These are phyloP conservation scores for Ricinus communis DNA, from an alignment of 345 rosid species.

Conservation along the genomic window DNA sequence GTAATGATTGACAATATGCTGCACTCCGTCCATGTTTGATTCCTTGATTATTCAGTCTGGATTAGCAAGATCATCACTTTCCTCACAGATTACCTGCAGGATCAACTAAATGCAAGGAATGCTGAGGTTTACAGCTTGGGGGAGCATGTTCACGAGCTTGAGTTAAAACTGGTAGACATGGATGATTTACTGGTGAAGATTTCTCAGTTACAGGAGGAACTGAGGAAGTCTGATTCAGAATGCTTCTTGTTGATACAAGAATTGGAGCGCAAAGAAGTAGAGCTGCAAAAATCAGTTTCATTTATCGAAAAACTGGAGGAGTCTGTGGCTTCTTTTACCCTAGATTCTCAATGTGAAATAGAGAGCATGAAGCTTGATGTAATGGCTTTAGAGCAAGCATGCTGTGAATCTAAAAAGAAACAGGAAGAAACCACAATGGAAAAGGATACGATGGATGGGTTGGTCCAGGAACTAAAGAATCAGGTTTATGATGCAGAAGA, in stretches of 20 bases:
- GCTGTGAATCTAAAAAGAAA: conserved; percentile 48
- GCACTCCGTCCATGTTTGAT: not conserved
- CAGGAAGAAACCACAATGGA: conserved; percentile 54
- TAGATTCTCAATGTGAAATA: conserved; percentile 78
- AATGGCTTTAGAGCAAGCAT: conserved; percentile 55
- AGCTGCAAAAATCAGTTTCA: conserved; percentile 47
- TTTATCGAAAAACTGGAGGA: conserved; percentile 70
- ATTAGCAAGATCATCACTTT: conserved; percentile 16
- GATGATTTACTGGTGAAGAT: conserved; percentile 43
- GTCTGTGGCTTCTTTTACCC: conserved; percentile 50
- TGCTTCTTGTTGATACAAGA: conserved; percentile 46
- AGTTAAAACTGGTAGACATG: conserved; percentile 57
- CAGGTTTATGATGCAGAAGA: conserved; percentile 44
- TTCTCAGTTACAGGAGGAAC: conserved; percentile 45
- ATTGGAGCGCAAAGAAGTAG: conserved; percentile 59
- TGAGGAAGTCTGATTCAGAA: conserved; percentile 54
- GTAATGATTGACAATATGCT: not conserved
- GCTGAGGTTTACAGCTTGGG: conserved; percentile 51
- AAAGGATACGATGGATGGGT: conserved; percentile 39
- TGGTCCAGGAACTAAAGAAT: conserved; percentile 50
- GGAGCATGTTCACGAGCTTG: conserved; percentile 57
- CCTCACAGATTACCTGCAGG: conserved; percentile 71
- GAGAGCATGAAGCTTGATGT: conserved; percentile 83
- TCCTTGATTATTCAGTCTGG: conserved; percentile 5
- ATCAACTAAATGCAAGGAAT: conserved; percentile 66